These are phyloP conservation scores for Picochlorum costavermella DNA, from an alignment of 139 green algal genomes.

Conservation along the genomic window DNA sequence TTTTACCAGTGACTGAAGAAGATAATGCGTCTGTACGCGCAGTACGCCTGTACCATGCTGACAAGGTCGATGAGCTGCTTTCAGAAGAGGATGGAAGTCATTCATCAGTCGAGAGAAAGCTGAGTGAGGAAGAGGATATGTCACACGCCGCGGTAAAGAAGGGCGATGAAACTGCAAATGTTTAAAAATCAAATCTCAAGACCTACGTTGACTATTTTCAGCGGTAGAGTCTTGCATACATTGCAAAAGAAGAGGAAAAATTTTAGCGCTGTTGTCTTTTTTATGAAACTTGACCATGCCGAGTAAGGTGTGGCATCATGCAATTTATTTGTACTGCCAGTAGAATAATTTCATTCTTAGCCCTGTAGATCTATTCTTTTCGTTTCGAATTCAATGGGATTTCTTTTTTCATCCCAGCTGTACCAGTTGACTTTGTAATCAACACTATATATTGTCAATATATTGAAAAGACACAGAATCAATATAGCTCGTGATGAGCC, in stretches of 20 bases:
- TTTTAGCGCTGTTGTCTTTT: background rate
- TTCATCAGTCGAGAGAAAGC: background rate
- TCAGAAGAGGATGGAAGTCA: background rate
- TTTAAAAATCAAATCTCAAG: background rate
- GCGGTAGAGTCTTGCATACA: background rate
- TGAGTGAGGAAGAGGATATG: background rate
- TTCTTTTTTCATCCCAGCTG: too few relatives aligned
- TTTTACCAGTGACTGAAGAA: slow-evolving; percentile 14
- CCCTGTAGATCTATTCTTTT: too few relatives aligned
- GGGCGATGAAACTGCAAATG: background rate
- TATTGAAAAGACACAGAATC: background rate
- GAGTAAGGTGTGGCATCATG: too few relatives aligned
- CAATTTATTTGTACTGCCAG: too few relatives aligned
- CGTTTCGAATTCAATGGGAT: too few relatives aligned
- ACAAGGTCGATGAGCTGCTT: slow-evolving; percentile 1
- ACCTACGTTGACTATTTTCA: background rate
- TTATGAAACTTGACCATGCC: too few relatives aligned
- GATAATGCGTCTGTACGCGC: slow-evolving; percentile 4
- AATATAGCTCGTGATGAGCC: too few relatives aligned
- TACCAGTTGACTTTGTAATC: background rate
- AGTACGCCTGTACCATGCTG: background rate
- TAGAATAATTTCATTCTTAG: too few relatives aligned
- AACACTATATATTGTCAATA: background rate
- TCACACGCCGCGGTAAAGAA: background rate
- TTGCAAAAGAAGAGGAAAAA: too few relatives aligned